Percentiles rank a stretch among this genome's conserved stretches.
These are phyloP conservation scores for Darksidea phi DNA, from an alignment of 495 filamentous ascomycete species.

Conservation along the genomic window DNA sequence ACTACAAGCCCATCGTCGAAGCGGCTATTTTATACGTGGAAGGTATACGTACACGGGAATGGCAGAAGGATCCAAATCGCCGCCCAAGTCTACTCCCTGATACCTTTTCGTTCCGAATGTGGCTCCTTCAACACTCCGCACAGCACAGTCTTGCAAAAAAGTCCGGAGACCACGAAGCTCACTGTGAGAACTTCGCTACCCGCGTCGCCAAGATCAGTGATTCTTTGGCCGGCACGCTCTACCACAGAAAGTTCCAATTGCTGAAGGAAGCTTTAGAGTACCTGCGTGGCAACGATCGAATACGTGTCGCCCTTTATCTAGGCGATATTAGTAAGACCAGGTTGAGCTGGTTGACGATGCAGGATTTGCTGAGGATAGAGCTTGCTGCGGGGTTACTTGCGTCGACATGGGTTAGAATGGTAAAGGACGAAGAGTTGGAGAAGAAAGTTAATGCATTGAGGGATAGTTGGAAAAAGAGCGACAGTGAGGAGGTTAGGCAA, in stretches of 20 bases:
- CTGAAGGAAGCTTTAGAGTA: slow-evolving; percentile 2
- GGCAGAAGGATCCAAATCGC: slow-evolving; percentile 20
- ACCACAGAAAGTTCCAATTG: slow-evolving; percentile 13
- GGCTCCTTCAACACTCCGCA: slow-evolving; percentile 38
- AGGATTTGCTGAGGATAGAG: slow-evolving; percentile 23
- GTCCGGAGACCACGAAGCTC: slow-evolving; percentile 1
- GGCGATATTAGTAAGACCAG: slow-evolving; percentile 23
- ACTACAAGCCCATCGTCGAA: slow-evolving; percentile 27
- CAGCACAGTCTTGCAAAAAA: not conserved
- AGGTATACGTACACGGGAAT: slow-evolving; percentile 21
- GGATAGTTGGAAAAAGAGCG: slow-evolving; percentile 19
- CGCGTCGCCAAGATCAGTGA: slow-evolving; percentile 4
- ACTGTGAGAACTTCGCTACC: slow-evolving; percentile 21
- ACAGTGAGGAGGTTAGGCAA: slow-evolving; percentile 17
- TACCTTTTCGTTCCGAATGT: slow-evolving; percentile 35
- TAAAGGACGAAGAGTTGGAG: not conserved
- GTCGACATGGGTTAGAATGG: not conserved
- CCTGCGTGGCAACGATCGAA: not conserved
- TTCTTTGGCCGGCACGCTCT: slow-evolving; percentile 3
- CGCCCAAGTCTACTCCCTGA: slow-evolving; percentile 31
- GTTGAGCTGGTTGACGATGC: slow-evolving; percentile 20
- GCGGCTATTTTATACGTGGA: slow-evolving; percentile 25
- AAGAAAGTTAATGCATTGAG: slow-evolving; percentile 11
- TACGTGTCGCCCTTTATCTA: slow-evolving; percentile 9
- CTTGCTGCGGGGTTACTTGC: slow-evolving; percentile 11